Conservation (phyloP, 305 asterid genomes). For the Lippia alba region DNA sequence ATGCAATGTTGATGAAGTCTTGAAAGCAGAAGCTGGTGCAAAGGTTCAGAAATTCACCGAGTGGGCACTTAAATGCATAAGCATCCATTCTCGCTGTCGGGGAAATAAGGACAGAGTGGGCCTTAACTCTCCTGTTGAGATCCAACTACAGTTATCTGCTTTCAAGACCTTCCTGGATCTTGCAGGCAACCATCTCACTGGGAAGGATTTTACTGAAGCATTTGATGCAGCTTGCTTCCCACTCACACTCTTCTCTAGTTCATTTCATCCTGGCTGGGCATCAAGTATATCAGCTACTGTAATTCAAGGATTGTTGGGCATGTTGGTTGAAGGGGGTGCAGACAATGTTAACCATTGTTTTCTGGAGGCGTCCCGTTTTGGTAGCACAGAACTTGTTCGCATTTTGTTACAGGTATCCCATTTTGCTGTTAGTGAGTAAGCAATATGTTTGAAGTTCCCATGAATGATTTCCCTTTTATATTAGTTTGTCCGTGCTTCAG, state of each 20-base stretch:
- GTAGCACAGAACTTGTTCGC: slow-evolving; percentile 99
- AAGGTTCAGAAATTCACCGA: slow-evolving; percentile 96
- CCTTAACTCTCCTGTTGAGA: slow-evolving; percentile 69
- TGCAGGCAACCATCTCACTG: slow-evolving; percentile 86
- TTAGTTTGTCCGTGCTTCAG: slow-evolving; percentile 3
- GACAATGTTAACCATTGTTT: slow-evolving; percentile 97
- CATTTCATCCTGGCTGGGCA: slow-evolving; percentile 97
- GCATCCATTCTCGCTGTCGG: slow-evolving; percentile 94
- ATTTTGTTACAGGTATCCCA: slow-evolving; percentile 83
- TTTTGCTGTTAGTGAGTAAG: slow-evolving; percentile 27
- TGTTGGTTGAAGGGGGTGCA: slow-evolving; percentile 97
- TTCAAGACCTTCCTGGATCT: slow-evolving; percentile 90
- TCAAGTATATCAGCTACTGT: slow-evolving; percentile 91
- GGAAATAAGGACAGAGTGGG: slow-evolving; percentile 80
- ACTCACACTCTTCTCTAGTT: slow-evolving; percentile 91
- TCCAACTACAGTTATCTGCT: slow-evolving; percentile 86
- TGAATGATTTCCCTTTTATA: neutral
- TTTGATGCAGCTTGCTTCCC: slow-evolving; percentile 99
- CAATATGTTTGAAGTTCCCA: neutral
- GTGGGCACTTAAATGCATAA: slow-evolving; percentile 98
- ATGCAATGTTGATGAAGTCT: slow-evolving; percentile 91
- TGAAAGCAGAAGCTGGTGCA: slow-evolving; percentile 97
- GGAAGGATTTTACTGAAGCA: slow-evolving; percentile 96
- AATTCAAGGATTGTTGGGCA: slow-evolving; percentile 85
- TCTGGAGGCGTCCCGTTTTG: slow-evolving; percentile 97